A percentile compares a stretch with the other conserved stretches of the same genome.
Evolutionary conservation across 805 yeast species (phyloP).

Genomic region (Cephaloascus albidus): DNA sequence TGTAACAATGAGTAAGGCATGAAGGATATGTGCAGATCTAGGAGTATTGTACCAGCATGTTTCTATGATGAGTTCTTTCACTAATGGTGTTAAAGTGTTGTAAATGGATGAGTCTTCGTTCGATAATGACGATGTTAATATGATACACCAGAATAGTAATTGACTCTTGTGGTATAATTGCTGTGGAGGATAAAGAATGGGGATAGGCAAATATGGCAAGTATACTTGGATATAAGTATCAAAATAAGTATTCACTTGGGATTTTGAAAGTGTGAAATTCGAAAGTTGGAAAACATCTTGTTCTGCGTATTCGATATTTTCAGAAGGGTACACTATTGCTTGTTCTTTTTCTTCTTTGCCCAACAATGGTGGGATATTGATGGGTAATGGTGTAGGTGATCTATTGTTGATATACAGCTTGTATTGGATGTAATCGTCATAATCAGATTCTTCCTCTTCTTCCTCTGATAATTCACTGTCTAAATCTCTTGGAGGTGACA

Average conservation of each 20-base stretch:
- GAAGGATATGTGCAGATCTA: conserved; percentile 26
- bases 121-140: conserved; percentile 22
- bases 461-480: background rate
- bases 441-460: background rate
- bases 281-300: background rate
- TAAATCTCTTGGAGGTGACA: background rate
- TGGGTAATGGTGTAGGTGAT: background rate
- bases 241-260: conserved; percentile 2
- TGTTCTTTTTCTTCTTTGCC: background rate
- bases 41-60: conserved; percentile 37
- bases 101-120: conserved; percentile 10
- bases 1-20: conserved; percentile 28
- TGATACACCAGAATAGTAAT: conserved; percentile 30
- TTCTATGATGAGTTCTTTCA: conserved; percentile 27
- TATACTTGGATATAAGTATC: conserved; percentile 17
- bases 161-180: conserved; percentile 17
- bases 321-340: background rate
- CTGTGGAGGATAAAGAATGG: conserved; percentile 1
- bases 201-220: conserved; percentile 22
- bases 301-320: background rate
- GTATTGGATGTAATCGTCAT: background rate
- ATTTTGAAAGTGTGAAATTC: background rate
- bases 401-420: background rate
- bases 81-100: conserved; percentile 16
- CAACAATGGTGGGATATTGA: background rate